Evolutionary conservation across 768 basidiomycete genomes (phyloP).

Genomic region (Trametes coccinea): DNA sequence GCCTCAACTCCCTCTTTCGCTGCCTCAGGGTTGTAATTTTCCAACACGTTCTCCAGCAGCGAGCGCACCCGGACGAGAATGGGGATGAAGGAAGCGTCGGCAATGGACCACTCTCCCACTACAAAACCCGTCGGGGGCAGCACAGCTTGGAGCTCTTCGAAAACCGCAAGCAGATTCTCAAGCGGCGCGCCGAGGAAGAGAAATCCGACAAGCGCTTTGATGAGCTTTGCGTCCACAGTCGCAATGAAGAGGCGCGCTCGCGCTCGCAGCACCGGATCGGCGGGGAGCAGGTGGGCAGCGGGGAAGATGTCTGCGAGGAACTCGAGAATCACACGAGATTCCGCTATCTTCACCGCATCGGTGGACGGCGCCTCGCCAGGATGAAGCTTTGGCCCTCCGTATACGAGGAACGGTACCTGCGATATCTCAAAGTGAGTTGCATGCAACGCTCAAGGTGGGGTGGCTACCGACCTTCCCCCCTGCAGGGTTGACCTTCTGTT

Average conservation of each 20-base stretch:
- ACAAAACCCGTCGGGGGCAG: slow-evolving; percentile 46
- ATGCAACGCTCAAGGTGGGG: too few relatives aligned
- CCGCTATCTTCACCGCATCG: slow-evolving; percentile 57
- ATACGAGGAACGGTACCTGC: slow-evolving; percentile 57
- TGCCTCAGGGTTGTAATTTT: neutral
- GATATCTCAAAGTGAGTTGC: too few relatives aligned
- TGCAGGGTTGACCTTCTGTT: slow-evolving; percentile 1
- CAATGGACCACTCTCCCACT: slow-evolving; percentile 51
- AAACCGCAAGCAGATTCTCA: slow-evolving; percentile 42
- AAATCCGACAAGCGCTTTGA: slow-evolving; percentile 39
- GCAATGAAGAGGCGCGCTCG: slow-evolving; percentile 59
- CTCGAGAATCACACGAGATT: slow-evolving; percentile 65
- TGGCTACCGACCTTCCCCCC: neutral
- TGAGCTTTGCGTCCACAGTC: slow-evolving; percentile 45
- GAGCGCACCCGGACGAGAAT: slow-evolving; percentile 56
- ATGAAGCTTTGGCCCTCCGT: slow-evolving; percentile 58
- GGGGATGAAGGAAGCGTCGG: slow-evolving; percentile 60
- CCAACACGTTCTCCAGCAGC: neutral
- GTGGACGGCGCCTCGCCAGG: slow-evolving; percentile 53
- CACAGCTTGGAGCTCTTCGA: slow-evolving; percentile 49
- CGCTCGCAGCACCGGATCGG: slow-evolving; percentile 55
- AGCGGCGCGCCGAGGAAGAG: slow-evolving; percentile 38
- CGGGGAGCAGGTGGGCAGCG: slow-evolving; percentile 48
- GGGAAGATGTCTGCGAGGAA: slow-evolving; percentile 63
- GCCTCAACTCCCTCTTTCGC: neutral